These are phyloP conservation scores for Cryptosporidium ryanae DNA, from an alignment of 169 alveolate species.

Conservation along the genomic window DNA sequence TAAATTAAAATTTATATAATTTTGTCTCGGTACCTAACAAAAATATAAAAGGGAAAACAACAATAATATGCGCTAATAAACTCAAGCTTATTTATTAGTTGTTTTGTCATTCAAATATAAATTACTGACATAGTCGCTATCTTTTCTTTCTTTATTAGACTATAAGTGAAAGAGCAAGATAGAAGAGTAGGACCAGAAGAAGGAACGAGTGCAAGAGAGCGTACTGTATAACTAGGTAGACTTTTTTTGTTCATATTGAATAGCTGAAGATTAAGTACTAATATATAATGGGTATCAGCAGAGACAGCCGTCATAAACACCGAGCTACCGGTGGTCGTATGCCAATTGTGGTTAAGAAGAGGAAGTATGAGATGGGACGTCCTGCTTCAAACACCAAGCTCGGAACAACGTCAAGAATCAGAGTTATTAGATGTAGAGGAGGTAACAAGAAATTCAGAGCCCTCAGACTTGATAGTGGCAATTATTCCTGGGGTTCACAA, in stretches of 20 bases:
- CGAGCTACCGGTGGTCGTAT: constrained; percentile 99
- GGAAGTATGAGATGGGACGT: constrained; percentile 99
- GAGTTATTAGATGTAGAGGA: constrained; percentile 98
- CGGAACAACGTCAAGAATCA: constrained; percentile 91
- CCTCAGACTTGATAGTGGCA: constrained; percentile 96
- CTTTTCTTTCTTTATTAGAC: too few relatives aligned
- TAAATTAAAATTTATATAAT: constrained; percentile 9
- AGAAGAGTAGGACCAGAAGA: not conserved
- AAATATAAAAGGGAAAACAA: too few relatives aligned
- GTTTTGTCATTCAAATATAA: too few relatives aligned
- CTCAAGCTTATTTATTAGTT: too few relatives aligned
- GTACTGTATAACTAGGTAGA: too few relatives aligned
- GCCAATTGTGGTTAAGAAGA: constrained; percentile 98
- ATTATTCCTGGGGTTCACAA: constrained; percentile 97
- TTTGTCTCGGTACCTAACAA: constrained; percentile 1
- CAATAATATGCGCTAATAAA: too few relatives aligned
- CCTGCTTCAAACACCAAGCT: constrained; percentile 97
- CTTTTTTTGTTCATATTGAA: too few relatives aligned
- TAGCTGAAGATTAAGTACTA: not conserved
- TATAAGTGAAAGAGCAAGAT: too few relatives aligned
- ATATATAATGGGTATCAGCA: constrained; percentile 96
- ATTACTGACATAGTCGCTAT: too few relatives aligned
- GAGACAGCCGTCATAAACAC: constrained; percentile 99
- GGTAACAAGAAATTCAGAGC: constrained; percentile 95
- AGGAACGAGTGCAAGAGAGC: not conserved